Evolutionary conservation across 768 basidiomycete genomes (phyloP).

Genomic region (Tubosaeta brunneosetosa): DNA sequence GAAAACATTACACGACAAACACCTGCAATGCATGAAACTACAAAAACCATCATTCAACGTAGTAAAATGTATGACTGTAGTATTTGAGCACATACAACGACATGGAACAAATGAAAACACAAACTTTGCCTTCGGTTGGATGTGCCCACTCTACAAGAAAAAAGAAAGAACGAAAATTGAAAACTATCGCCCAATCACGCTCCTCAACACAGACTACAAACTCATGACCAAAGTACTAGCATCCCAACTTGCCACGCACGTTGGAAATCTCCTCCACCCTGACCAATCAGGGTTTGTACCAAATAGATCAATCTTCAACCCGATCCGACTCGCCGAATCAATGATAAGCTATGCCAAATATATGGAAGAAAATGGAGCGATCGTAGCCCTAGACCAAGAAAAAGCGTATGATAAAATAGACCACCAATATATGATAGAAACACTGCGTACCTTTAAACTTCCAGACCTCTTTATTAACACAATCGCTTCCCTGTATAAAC

Average conservation of each 20-base stretch:
- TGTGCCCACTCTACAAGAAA: conserved; percentile 41
- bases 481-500: neutral
- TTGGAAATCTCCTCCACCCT: conserved; percentile 7
- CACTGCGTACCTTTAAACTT: neutral
- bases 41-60: conserved; percentile 6
- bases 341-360: conserved; percentile 17
- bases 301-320: conserved; percentile 28
- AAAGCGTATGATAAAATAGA: conserved; percentile 31
- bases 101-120: conserved; percentile 12
- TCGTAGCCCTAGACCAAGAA: conserved; percentile 21
- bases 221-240: conserved; percentile 25
- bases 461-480: neutral
- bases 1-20: conserved; percentile 6
- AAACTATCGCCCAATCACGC: conserved; percentile 37
- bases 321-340: conserved; percentile 23
- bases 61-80: neutral
- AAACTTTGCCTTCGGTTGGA: conserved; percentile 29
- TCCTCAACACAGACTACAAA: conserved; percentile 35
- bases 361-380: conserved; percentile 23
- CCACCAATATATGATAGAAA: conserved; percentile 25
- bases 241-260: conserved; percentile 8
- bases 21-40: neutral
- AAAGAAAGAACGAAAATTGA: conserved; percentile 26
- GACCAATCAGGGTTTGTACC: conserved; percentile 39
- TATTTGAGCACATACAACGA: conserved; percentile 25